A percentile compares a stretch with the other conserved stretches of the same genome.
Evolutionary conservation across 1,284 basidiomycete species (phyloP).

Genomic region (Cronartium ribicola): DNA sequence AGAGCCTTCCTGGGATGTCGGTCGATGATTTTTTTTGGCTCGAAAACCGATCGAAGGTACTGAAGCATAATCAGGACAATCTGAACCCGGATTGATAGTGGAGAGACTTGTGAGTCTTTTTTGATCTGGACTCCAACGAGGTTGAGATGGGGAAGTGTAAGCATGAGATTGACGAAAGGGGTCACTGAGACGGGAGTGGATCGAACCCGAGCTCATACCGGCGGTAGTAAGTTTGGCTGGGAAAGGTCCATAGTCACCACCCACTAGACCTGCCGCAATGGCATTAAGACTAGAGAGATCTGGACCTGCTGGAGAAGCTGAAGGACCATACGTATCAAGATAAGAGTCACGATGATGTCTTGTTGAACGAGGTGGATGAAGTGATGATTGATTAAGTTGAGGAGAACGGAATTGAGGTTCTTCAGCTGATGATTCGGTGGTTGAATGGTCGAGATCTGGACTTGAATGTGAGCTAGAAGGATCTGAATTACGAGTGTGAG

Average conservation of each 20-base stretch:
- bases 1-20: slow-evolving; percentile 3
- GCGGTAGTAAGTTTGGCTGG: slow-evolving; percentile 17
- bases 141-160: not conserved
- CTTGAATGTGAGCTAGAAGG: not conserved
- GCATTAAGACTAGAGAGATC: slow-evolving; percentile 25
- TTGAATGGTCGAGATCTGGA: slow-evolving; percentile 5
- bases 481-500: not conserved
- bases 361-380: not conserved
- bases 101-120: not conserved
- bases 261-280: slow-evolving; percentile 24
- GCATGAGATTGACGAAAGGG: not conserved
- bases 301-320: slow-evolving; percentile 11
- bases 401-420: not conserved
- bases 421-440: slow-evolving; percentile 8
- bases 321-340: slow-evolving; percentile 20
- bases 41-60: not conserved
- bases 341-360: slow-evolving; percentile 14
- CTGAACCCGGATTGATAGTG: not conserved
- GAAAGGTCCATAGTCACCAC: slow-evolving; percentile 35
- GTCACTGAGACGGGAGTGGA: not conserved
- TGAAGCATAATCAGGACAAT: not conserved
- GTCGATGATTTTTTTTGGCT: not conserved
- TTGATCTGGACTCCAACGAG: not conserved
- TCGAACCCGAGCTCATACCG: slow-evolving; percentile 7
- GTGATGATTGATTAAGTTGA: slow-evolving; percentile 1